Evolutionary conservation across 805 yeast genomes (phyloP), one percentile per base, ranked within the genome.

Genomic region (Metschnikowia similis): DNA sequence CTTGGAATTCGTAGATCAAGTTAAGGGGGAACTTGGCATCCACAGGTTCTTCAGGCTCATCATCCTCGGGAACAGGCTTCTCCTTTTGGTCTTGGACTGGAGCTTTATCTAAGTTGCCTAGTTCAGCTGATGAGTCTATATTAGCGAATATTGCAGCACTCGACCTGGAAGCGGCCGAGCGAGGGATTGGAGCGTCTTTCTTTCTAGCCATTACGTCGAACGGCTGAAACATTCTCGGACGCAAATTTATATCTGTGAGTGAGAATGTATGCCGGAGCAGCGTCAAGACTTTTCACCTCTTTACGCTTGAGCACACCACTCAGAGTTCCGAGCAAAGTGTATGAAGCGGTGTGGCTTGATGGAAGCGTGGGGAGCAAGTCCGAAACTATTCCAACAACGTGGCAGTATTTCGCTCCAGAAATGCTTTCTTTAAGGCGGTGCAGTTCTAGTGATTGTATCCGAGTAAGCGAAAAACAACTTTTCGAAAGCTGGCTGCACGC

Each of bases 1-100:
- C 78, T 51, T 74, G 78, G 14, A 62, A 52, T 11, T 57, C 54
- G 54, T 59, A 72, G 17, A 72, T 50, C 27, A 53, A 37, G 21
- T 35, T 55, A 44, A 55, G 40, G 1, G 63, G 62, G 21, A 55
- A 54, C 27, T 43, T 48, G 30, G 37, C 48, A 36, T 48, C 39
- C 17, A 41, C 53, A 10, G 51, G 53, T 26, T 34, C 32, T 8
- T 46, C 50, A 9, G 47, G 48, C 13, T 45, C 48, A 10, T 37
- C 51, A 13, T 43, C 21, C 31, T 17, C 17, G 16, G 41, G 29
- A 5, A 32, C 16, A 2, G 48, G 32, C 27, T 41, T 41, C 14
- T 17, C 39, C 34, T 28, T 28, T 2, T 16, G 16, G 27, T 28
- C 34, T 3, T 16, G 16, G 27, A 28, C 21, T 5, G 14, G 6